A percentile compares a stretch with the other conserved stretches of the same genome.
These are phyloP conservation scores for Hibiscus trionum DNA, from an alignment of 345 rosid species.

Conservation along the genomic window DNA sequence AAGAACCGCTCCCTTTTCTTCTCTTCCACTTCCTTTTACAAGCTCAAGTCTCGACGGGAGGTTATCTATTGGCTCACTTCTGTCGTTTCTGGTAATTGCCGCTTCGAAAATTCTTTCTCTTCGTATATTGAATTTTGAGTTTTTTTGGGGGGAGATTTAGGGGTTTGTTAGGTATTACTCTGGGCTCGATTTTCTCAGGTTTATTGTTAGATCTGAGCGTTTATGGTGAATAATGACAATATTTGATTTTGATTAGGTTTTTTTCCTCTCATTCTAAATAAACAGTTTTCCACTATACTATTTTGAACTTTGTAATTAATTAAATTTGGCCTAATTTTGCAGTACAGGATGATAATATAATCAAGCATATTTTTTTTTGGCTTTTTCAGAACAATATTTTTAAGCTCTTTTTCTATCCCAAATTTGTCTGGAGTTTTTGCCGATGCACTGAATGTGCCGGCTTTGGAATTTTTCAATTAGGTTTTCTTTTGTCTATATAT, in stretches of 20 bases:
- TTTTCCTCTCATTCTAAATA: background rate
- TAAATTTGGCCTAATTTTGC: background rate
- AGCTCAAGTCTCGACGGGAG: slow-evolving; percentile 48
- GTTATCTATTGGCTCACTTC: slow-evolving; percentile 62
- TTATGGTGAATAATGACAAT: background rate
- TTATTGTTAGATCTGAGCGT: slow-evolving; percentile 7
- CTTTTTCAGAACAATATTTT: background rate
- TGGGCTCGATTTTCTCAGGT: background rate
- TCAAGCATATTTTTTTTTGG: background rate
- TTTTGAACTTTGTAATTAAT: background rate
- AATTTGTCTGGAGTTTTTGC: background rate
- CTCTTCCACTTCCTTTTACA: slow-evolving; percentile 15
- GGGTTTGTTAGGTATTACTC: background rate
- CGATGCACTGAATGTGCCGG: background rate
- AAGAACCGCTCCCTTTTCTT: slow-evolving; percentile 25
- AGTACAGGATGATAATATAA: background rate
- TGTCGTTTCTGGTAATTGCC: slow-evolving; percentile 51
- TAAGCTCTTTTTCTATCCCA: background rate
- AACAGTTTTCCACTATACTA: background rate
- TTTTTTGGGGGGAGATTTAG: background rate
- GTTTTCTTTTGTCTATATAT: background rate
- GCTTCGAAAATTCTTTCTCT: background rate
- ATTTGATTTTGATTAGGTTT: background rate
- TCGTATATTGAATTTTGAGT: background rate
- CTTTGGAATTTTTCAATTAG: background rate